Base-by-base conservation (phyloP, 2,329 filamentous ascomycete genomes). In the Diaporthe ampelina region DNA sequence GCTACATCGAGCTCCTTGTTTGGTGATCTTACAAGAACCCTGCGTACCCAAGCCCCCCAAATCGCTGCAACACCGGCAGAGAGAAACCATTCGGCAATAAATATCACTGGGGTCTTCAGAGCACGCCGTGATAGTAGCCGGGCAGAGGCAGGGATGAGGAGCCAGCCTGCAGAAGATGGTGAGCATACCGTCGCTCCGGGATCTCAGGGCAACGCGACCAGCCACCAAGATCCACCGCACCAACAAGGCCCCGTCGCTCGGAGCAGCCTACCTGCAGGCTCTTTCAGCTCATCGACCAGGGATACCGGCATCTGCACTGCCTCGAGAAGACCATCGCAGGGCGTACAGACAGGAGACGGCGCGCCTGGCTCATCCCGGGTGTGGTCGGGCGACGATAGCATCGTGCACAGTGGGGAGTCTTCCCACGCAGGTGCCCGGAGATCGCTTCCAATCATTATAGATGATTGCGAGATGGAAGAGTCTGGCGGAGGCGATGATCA, bases 351-450 rank as follows among this genome's bases (percentile, higher is more conserved):
- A 24, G 29, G 21, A 15, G 29, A 52, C 32, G 61, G 29, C 5
- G 45, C 7, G 15, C 29, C 17, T 9, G 52, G 35, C 24, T 35
- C n/a, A 35, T 10, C 26, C 19, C 65, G 43, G 19, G 19, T 35
- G 50, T 68, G 43, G n/a, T 71, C 56, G 11, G 57, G 69, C 29
- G 40, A 13, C n/a, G 57, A 24, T 15, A 72, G 59, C 48, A 21
- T 72, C 48, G 21, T 32, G 24, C 54, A 21, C 69, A 8, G 29
- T 35, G 57, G 69, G 11, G 24, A 72, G 35, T 69, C 37, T 7
- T 21, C 24, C 8, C 29, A 19, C 15, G 48, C 37, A 11, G 45
- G 50, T 48, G 54, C 13, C 43, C 15, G 26, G 13, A 58, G 8
- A 8, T 40, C n/a, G 5, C 29, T 58, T 5, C 10, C 67, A 2